These are phyloP conservation scores for Dioszegia hungarica DNA, from an alignment of 768 basidiomycete genomes.

Conservation along the genomic window DNA sequence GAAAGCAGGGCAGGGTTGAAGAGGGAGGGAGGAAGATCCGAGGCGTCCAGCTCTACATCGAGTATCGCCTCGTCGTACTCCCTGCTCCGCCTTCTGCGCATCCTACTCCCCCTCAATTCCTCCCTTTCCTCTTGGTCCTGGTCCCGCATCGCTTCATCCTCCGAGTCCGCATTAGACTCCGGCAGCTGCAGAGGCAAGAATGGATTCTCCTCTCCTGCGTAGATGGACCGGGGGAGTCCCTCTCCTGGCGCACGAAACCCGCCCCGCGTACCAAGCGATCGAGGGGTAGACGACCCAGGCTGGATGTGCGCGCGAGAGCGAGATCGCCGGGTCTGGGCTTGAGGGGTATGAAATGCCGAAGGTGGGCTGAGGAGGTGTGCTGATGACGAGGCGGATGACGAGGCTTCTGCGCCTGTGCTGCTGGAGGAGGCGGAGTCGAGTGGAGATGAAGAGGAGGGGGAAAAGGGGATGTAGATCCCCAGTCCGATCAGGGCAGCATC, in stretches of 20 bases:
- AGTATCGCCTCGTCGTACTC: neutral
- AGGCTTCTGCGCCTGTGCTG: no score
- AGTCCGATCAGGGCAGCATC: neutral
- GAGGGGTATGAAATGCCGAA: neutral
- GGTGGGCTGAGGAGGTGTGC: neutral
- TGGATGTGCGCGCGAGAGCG: neutral
- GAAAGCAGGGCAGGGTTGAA: neutral
- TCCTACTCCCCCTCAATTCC: neutral
- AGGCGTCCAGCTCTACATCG: neutral
- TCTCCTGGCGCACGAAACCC: neutral
- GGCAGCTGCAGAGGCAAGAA: neutral
- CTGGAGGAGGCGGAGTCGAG: neutral
- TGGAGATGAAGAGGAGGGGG: neutral
- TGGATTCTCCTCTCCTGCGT: slow-evolving; percentile 1
- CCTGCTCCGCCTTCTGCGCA: neutral
- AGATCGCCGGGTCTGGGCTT: neutral
- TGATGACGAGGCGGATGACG: neutral
- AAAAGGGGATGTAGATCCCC: neutral
- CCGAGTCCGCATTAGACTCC: neutral
- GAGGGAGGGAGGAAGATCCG: neutral
- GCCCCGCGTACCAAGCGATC: neutral
- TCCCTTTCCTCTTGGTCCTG: neutral
- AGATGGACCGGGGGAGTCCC: neutral
- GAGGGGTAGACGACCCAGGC: no score
- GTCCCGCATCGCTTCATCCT: no score